phyloP scores from a whole-genome alignment of 192 early-diverging fungal genomes.

The Backusella psychrophila region DNA sequence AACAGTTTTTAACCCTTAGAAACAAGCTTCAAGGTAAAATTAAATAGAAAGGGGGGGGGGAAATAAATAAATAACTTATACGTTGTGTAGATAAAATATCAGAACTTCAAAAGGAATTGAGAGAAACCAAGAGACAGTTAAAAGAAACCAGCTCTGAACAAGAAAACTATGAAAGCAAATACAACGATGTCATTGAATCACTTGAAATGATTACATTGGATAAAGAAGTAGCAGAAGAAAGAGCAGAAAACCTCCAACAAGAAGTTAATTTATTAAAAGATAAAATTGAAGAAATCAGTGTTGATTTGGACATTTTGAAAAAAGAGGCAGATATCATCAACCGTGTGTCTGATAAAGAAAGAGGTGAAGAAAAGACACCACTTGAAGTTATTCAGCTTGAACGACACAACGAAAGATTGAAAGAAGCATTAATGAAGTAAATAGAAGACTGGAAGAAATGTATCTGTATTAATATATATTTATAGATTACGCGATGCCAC shows the following conservation, averaged over 20 bases:
- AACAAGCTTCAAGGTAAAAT: conserved; percentile 61
- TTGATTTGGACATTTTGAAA: conserved; percentile 67
- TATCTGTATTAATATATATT: background rate
- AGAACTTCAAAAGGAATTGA: conserved; percentile 72
- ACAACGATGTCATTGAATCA: conserved; percentile 70
- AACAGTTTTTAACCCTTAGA: conserved; percentile 61
- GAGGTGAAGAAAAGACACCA: conserved; percentile 39
- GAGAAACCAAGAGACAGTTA: conserved; percentile 56
- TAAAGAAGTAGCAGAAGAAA: conserved; percentile 91
- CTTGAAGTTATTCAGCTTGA: conserved; percentile 68
- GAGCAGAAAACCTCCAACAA: conserved; percentile 70
- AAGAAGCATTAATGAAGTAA: conserved; percentile 80
- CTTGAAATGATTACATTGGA: conserved; percentile 88
- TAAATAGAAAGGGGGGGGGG: background rate
- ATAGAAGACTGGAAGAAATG: background rate
- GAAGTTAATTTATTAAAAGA: conserved; percentile 74
- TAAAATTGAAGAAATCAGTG: conserved; percentile 73
- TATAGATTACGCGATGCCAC: conserved; percentile 75
- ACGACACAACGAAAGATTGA: conserved; percentile 83
- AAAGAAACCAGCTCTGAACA: conserved; percentile 58
- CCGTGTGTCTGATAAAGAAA: conserved; percentile 29
- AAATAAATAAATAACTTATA: background rate
- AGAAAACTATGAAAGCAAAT: conserved; percentile 63
- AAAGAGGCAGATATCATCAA: conserved; percentile 49
- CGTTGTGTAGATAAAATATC: conserved; percentile 53